Evolutionary conservation across 148 eudicot genomes (phyloP).

Genomic region (Silene latifolia): DNA sequence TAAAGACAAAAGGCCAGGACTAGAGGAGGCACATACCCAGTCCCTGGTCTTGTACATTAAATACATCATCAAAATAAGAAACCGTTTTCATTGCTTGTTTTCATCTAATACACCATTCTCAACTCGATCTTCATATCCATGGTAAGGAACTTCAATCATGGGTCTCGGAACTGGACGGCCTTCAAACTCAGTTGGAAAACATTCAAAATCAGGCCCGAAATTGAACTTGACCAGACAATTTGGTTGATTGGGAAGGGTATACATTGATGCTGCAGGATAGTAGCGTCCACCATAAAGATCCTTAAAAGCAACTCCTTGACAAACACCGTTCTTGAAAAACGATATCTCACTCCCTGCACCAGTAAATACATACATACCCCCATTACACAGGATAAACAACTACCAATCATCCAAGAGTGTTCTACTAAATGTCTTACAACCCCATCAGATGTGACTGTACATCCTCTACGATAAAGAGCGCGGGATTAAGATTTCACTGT

Average conservation of each 20-base stretch:
- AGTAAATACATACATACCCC: background rate
- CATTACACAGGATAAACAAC: background rate
- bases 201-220: conserved; percentile 93
- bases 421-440: no score
- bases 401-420: background rate
- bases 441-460: background rate
- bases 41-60: background rate
- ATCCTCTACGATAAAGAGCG: background rate
- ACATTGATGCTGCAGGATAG: conserved; percentile 97
- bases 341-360: conserved; percentile 92
- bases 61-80: background rate
- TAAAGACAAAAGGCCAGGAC: conserved; percentile 1
- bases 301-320: conserved; percentile 85
- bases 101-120: conserved; percentile 80
- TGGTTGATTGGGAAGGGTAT: conserved; percentile 95
- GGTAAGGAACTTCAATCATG: conserved; percentile 94
- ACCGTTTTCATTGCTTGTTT: conserved; percentile 37
- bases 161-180: conserved; percentile 80
- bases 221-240: conserved; percentile 86
- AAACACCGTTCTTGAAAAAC: conserved; percentile 81
- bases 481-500: no score
- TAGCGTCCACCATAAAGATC: conserved; percentile 90
- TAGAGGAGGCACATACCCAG: background rate
- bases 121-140: conserved; percentile 55
- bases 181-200: conserved; percentile 67